A percentile compares a stretch with the other conserved stretches of the same genome.
Conservation (phyloP, 768 basidiomycete species). For the Lepiota brunneoincarnata region DNA sequence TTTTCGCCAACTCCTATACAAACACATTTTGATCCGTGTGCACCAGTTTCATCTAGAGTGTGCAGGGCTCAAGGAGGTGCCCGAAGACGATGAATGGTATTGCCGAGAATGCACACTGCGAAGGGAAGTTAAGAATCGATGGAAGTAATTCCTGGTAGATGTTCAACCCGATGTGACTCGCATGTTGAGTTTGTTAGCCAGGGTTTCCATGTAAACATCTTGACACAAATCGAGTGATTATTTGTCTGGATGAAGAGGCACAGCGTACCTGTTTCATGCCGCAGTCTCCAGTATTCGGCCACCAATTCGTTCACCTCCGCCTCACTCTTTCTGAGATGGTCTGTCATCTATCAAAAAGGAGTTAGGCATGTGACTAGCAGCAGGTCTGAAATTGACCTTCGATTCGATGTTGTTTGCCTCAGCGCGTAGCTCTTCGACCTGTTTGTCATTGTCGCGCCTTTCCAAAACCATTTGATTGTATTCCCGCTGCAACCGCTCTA, state of each 20-base stretch:
- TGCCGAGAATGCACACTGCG: constrained; percentile 57
- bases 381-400: constrained; percentile 41
- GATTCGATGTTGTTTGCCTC: constrained; percentile 68
- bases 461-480: constrained; percentile 78
- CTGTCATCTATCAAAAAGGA: constrained; percentile 55
- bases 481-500: constrained; percentile 74
- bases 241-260: constrained; percentile 1
- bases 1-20: not conserved
- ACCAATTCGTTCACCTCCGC: constrained; percentile 78
- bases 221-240: constrained; percentile 1
- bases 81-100: constrained; percentile 63
- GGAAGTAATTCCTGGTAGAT: constrained; percentile 22
- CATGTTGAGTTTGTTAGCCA: constrained; percentile 79
- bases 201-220: constrained; percentile 88
- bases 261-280: constrained; percentile 67
- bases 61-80: constrained; percentile 55
- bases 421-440: constrained; percentile 70
- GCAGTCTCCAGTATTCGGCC: constrained; percentile 78
- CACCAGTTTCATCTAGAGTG: constrained; percentile 72
- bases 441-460: constrained; percentile 73
- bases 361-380: not conserved
- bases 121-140: constrained; percentile 20
- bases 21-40: constrained; percentile 8
- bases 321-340: constrained; percentile 74
- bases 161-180: constrained; percentile 27